Percentiles rank a stretch among this genome's conserved stretches.
These are phyloP conservation scores for Anaeramoeba flamelloides DNA, from an alignment of 78 protist genomes.

Conservation along the genomic window DNA sequence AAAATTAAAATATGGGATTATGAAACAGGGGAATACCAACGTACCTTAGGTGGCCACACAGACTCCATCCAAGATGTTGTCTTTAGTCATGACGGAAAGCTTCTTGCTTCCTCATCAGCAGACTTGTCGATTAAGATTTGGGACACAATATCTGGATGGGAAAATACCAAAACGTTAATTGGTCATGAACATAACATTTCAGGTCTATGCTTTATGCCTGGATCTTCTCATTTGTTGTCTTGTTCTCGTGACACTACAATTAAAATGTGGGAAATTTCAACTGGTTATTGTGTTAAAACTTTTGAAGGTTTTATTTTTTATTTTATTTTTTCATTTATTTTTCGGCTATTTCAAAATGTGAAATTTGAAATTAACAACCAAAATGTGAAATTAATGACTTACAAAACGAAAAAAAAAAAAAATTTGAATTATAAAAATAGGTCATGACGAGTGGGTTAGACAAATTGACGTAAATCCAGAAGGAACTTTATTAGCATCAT, in stretches of 20 bases:
- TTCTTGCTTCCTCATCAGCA: conserved; percentile 34
- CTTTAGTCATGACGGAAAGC: conserved; percentile 33
- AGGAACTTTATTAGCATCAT: conserved; percentile 25
- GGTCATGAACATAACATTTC: conserved; percentile 27
- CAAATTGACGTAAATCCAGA: conserved; percentile 16
- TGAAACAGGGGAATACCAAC: conserved; percentile 57
- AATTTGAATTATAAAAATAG: too few species aligned
- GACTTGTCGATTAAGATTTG: conserved; percentile 58
- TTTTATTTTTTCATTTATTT: too few species aligned
- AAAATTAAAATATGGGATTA: conserved; percentile 54
- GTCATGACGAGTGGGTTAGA: conserved; percentile 30
- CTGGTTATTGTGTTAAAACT: conserved; percentile 3
- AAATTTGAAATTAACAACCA: too few species aligned
- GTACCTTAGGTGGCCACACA: conserved; percentile 63
- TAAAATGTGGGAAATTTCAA: conserved; percentile 12
- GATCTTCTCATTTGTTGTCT: background rate
- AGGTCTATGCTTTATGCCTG: conserved; percentile 6
- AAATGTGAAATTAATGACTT: conserved; percentile 26
- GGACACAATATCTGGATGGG: conserved; percentile 35
- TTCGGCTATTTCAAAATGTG: background rate
- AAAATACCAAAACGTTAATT: conserved; percentile 23
- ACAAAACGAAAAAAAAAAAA: conserved; percentile 35
- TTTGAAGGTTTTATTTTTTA: too few species aligned
- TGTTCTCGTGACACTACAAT: conserved; percentile 11
- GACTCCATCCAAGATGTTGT: conserved; percentile 51